A percentile compares a stretch with the other conserved stretches of the same genome.
Evolutionary conservation across 2,329 filamentous ascomycete species (phyloP).

Genomic region (Claviceps cyperi): DNA sequence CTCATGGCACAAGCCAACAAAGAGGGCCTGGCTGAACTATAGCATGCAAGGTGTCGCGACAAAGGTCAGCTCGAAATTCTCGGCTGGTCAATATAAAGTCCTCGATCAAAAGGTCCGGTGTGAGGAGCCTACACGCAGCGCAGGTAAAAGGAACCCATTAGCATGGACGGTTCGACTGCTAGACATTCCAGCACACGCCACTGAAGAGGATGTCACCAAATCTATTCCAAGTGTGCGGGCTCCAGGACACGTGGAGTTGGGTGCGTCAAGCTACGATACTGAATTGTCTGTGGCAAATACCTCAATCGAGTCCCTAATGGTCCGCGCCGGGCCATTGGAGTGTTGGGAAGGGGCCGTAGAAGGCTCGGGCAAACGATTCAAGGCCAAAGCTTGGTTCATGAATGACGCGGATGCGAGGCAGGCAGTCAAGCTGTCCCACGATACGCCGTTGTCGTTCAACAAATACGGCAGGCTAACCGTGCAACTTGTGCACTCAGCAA

Average conservation of each 20-base stretch:
- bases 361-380: slow-evolving; percentile 19
- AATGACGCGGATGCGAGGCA: slow-evolving; percentile 22
- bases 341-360: slow-evolving; percentile 15
- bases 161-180: slow-evolving; percentile 1
- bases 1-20: slow-evolving; percentile 22
- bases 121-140: slow-evolving; percentile 4
- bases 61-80: slow-evolving; percentile 11
- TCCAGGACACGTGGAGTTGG: slow-evolving; percentile 6
- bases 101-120: background rate
- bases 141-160: background rate
- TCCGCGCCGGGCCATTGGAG: slow-evolving; percentile 18
- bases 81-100: background rate
- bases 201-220: background rate
- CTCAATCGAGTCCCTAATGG: slow-evolving; percentile 16
- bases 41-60: slow-evolving; percentile 8
- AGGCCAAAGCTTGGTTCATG: slow-evolving; percentile 24
- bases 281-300: slow-evolving; percentile 6
- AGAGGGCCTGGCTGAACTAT: slow-evolving; percentile 18
- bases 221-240: background rate
- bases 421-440: slow-evolving; percentile 19
- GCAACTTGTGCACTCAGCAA: slow-evolving; percentile 20
- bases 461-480: slow-evolving; percentile 20
- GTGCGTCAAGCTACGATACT: slow-evolving; percentile 12
- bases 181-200: background rate
- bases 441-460: slow-evolving; percentile 17